Evolutionary conservation across 2,329 filamentous ascomycete genomes (phyloP).

Genomic region (Lasiodiplodia hormozganensis): DNA sequence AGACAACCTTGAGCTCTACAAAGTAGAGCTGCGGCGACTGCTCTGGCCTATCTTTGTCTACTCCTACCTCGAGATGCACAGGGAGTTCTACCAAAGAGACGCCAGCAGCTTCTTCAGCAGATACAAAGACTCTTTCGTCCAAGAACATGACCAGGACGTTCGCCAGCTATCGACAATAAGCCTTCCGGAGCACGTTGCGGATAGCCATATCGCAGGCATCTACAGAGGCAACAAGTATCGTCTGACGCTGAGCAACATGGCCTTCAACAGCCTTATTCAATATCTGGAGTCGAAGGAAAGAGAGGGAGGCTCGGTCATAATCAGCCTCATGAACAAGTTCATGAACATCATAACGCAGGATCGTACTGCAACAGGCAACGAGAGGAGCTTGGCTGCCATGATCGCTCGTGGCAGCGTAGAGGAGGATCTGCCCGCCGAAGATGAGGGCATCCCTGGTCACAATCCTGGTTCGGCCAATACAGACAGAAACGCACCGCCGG

Average conservation of each 20-base stretch:
- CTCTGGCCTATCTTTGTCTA: conserved; percentile 96
- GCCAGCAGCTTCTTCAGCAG: conserved; percentile 75
- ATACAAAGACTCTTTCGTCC: conserved; percentile 74
- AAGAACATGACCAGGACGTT: conserved; percentile 81
- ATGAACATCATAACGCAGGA: conserved; percentile 67
- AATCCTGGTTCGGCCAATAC: conserved; percentile 69
- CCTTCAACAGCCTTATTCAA: conserved; percentile 82
- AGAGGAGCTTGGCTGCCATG: conserved; percentile 67
- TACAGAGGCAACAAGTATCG: conserved; percentile 90
- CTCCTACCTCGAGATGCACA: conserved; percentile 82
- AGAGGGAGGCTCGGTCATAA: conserved; percentile 78
- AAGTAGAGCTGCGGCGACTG: conserved; percentile 86
- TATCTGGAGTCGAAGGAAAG: conserved; percentile 88
- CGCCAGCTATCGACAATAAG: conserved; percentile 75
- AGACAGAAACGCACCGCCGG: conserved; percentile 64
- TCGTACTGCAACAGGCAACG: conserved; percentile 59
- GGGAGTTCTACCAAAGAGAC: conserved; percentile 73
- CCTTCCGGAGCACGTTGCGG: conserved; percentile 77
- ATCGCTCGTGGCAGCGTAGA: conserved; percentile 62
- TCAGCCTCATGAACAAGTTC: conserved; percentile 71
- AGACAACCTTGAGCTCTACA: conserved; percentile 92
- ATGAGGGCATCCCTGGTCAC: conserved; percentile 73
- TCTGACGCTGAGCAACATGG: conserved; percentile 84
- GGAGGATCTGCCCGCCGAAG: conserved; percentile 67
- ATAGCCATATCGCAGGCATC: conserved; percentile 78